phyloP scores from a whole-genome alignment of 176 grass and related monocot species.

The Oryza meyeriana region DNA sequence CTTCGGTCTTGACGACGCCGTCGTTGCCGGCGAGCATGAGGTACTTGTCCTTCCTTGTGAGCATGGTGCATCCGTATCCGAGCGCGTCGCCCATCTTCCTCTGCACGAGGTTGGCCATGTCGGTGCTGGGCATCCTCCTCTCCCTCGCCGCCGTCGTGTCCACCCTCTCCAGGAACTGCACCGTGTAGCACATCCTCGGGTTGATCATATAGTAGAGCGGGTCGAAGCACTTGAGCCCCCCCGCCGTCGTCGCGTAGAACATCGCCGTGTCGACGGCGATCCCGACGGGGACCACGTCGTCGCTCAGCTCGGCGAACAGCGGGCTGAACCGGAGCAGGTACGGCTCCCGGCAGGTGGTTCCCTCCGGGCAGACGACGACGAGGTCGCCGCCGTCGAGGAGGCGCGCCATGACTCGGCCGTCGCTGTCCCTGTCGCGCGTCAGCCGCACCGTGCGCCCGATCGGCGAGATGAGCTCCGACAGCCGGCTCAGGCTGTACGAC shows the following conservation, averaged over 20 bases:
- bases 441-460: slow-evolving; percentile 54
- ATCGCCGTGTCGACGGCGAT: slow-evolving; percentile 51
- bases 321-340: slow-evolving; percentile 75
- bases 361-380: slow-evolving; percentile 70
- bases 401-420: slow-evolving; percentile 29
- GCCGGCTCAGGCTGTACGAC: slow-evolving; percentile 57
- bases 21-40: slow-evolving; percentile 77
- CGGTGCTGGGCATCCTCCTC: slow-evolving; percentile 7
- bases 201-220: slow-evolving; percentile 65
- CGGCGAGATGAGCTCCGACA: slow-evolving; percentile 59
- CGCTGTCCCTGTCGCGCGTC: slow-evolving; percentile 30
- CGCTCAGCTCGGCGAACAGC: slow-evolving; percentile 60
- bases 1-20: slow-evolving; percentile 25
- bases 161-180: slow-evolving; percentile 53
- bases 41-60: slow-evolving; percentile 87
- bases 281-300: slow-evolving; percentile 56
- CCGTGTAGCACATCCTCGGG: slow-evolving; percentile 47
- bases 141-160: slow-evolving; percentile 11
- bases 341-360: slow-evolving; percentile 77
- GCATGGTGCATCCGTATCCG: slow-evolving; percentile 57
- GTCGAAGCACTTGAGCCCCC: slow-evolving; percentile 66
- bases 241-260: slow-evolving; percentile 75
- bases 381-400: slow-evolving; percentile 39
- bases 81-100: slow-evolving; percentile 51
- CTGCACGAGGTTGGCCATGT: slow-evolving; percentile 67